Conservation (phyloP, 768 basidiomycete species). For the Hericium erinaceus region DNA sequence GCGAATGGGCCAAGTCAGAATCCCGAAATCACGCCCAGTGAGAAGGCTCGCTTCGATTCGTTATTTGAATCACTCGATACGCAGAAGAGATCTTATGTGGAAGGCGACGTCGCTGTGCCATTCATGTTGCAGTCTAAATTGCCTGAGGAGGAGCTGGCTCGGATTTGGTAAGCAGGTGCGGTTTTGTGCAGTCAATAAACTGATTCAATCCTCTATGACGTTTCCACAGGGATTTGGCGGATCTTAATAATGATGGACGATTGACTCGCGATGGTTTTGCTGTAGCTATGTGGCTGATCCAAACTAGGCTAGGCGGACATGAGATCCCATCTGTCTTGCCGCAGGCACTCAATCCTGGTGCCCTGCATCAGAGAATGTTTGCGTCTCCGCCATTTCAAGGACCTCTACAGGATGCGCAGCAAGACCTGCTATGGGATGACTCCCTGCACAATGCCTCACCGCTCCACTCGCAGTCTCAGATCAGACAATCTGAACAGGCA, state of each 20-base stretch:
- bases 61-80: conserved; percentile 81
- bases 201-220: no score
- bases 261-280: conserved; percentile 91
- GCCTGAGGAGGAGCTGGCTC: conserved; percentile 75
- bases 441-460: conserved; percentile 24
- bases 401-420: conserved; percentile 16
- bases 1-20: conserved; percentile 10
- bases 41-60: conserved; percentile 69
- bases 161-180: conserved; percentile 65
- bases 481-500: neutral
- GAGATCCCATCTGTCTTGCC: conserved; percentile 70
- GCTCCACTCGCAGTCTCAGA: conserved; percentile 22
- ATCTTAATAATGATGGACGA: conserved; percentile 79
- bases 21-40: conserved; percentile 80
- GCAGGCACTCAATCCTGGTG: conserved; percentile 69
- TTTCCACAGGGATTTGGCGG: conserved; percentile 76
- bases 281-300: conserved; percentile 90
- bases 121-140: conserved; percentile 91
- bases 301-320: conserved; percentile 70
- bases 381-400: conserved; percentile 29
- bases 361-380: conserved; percentile 44
- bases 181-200: neutral
- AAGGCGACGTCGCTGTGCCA: conserved; percentile 90
- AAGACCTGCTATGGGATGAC: conserved; percentile 39
- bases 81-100: conserved; percentile 68